Base-by-base conservation (phyloP, 495 filamentous ascomycete species). In the Bathelium albidoporum region DNA sequence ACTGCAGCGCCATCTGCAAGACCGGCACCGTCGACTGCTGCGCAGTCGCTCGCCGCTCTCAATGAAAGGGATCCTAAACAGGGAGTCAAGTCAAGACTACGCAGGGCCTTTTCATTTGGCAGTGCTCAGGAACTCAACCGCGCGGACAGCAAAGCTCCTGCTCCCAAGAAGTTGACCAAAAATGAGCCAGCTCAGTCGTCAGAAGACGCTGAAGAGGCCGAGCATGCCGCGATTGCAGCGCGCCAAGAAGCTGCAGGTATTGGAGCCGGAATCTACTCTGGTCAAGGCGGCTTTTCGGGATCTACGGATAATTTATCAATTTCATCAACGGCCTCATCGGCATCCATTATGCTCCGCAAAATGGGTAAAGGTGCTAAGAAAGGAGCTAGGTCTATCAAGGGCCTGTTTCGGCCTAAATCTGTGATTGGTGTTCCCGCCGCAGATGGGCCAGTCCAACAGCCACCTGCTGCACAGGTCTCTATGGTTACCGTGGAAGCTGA, bases 321-420 rank as follows among this genome's bases (percentile, higher is more conserved):
- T 61, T 97, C 93, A 3, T 97, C 95, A 14, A 97, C 94, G 20
- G 94, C 94, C 32, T 97, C 95, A 7, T 99, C 94, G 24, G 94
- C 94, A 28, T 97, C 95, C 39, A 87, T 99, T 66, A 99, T 99
- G 94, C 92, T 99, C 70, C 85, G 94, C 32, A 99, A 99, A 80
- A 97, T 99, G 95, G 95, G 94, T 69, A 89, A 90, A 64, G 92
- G 95, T 24, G 88, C 97, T 87, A 99, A 96, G 82, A 92, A 90
- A 74, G 86, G 88, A 20, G 88, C 86, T 26, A 80, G 91, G 34
- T 97, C 92, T 10, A 81, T 99, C 53, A 95, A 96, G 68, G 94
- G 94, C 31, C 79, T 99, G 11, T 99, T 99, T 77, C 82, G 94
- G 65, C 94, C 94, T 0, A 97, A 96, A 76, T 96, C 94, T 1